These are phyloP conservation scores for Anacardium occidentale DNA, from an alignment of 345 rosid species.

Conservation along the genomic window DNA sequence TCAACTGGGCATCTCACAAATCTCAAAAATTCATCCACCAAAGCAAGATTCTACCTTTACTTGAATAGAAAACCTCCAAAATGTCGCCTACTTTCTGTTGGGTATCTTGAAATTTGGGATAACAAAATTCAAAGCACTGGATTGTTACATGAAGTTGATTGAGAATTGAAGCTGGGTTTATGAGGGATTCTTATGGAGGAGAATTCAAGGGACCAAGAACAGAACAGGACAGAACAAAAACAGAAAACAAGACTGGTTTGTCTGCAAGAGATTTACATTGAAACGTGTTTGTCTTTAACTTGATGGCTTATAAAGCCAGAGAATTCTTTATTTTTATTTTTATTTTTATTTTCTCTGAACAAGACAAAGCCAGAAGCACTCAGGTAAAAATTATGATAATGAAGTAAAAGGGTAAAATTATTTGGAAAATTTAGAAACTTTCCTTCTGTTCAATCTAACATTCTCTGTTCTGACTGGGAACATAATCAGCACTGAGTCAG, in stretches of 20 bases:
- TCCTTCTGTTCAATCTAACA: not conserved
- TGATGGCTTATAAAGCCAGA: too few species aligned
- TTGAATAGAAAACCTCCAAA: conserved; percentile 2
- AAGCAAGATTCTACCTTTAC: conserved; percentile 28
- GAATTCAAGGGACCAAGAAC: not conserved
- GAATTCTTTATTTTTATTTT: too few species aligned
- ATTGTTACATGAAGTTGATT: conserved; percentile 17
- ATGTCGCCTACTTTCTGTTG: not conserved
- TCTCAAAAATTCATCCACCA: not conserved
- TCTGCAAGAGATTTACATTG: conserved; percentile 8
- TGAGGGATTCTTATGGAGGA: conserved; percentile 3
- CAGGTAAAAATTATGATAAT: not conserved
- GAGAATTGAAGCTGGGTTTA: conserved; percentile 2
- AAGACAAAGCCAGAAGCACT: not conserved
- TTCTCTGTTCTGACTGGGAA: not conserved
- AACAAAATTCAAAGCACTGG: not conserved
- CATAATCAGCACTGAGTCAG: not conserved
- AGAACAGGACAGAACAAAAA: conserved; percentile 19
- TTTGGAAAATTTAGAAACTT: not conserved
- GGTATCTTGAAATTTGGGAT: not conserved
- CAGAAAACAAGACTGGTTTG: conserved; percentile 18
- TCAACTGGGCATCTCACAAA: not conserved
- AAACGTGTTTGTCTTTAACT: too few species aligned
- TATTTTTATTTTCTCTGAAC: too few species aligned
- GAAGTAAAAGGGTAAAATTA: not conserved